Base-by-base conservation (phyloP, 2,329 filamentous ascomycete species). In the Aspergillus pseudonomiae region DNA sequence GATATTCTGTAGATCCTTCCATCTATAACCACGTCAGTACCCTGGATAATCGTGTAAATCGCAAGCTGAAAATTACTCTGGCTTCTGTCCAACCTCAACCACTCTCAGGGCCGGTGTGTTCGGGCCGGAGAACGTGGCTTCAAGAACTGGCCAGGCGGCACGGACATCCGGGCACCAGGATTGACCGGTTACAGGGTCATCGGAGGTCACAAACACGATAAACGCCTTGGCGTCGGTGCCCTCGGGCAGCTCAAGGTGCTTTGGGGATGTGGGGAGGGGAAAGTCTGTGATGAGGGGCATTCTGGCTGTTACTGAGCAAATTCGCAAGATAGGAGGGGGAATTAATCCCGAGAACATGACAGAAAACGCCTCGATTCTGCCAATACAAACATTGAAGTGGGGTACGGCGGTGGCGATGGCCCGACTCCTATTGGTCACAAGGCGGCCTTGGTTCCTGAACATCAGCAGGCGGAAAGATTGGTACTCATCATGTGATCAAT, bases 121-220 rank as follows among this genome's bases (percentile, higher is more conserved):
- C 1, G 69, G 61, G 0, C 62, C 62, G 0, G 68, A 65, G 61
- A 80, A 80, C 2, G 75, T 72, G 0, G 69, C 63, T 3, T 71
- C 62, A 26, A 80, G 69, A 50, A 71, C 61, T 0, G 78, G 78
- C 60, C 79, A 62, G 0, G 78, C 75, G 10, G 74, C 75, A 16
- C 75, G 72, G 30, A 80, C 78, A 57, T 80, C 78, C 0, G 79
- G 78, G 28, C 78, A 80, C 79, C 78, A 80, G 4, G 78, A 71
- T 61, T 75, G 67, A 9, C 71, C 71, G 21, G 78, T 80, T 3
- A 64, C 63, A 9, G 76, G 72, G 50, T 79, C 76, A 39, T 72
- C 54, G 36, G 75, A 78, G 2, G 78, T 74, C 39, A 76, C 70
- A 66, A 80, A 80, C n/a, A 75, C 70, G 53, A 80, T 59, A 66